Evolutionary conservation across 129 eudicot species (phyloP), one percentile per base, ranked within the genome.

Genomic region (Helianthus tuberosus): DNA sequence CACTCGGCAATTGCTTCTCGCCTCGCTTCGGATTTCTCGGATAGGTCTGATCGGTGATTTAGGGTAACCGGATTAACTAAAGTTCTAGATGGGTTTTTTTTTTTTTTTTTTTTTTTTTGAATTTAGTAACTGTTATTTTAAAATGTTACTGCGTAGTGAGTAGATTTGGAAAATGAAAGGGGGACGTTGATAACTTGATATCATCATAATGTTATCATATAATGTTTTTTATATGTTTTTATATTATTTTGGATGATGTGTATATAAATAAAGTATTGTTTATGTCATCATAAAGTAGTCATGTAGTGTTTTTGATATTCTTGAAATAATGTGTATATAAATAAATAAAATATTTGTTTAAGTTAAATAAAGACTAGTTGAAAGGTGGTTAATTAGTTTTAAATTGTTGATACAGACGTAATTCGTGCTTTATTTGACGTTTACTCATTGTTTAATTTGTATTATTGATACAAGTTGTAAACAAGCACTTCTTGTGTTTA

Each of bases 1-100:
- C 97, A 91, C 70, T 92, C 97, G 16, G 93, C 91, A 35, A 92
- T 92, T 51, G 93, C 97, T 12, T 83, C 97, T 67, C 81, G 96
- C 11, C 86, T 92, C 20, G 97, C 97, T 51, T 84, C 96, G 12
- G 97, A 92, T 75, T 83, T 81, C 77, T 73, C 86, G 32, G 78
- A 74, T 47, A 61, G 72, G 1, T 48, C 73, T 16, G 82, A 74
- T 75, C 48, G 6, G 8, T 76, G 62, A 69, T 62, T 35, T 41
- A 27, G 60, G 46, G 9, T 6, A 7, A 13, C 16, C 54, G 16
- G 54, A 49, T 49, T 13, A 49, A 13, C 3, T 3, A 13, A 13
- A 49, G 54, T 4, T 49, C 6, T 49, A 49, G 16, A 49, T 49
- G 53, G 12, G 12, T 49, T 23, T 20, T 57, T 11, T 25, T 54